Evolutionary conservation across 148 eudicot genomes (phyloP), one percentile per base, ranked within the genome.

Genomic region (Dianthus caryophyllus): DNA sequence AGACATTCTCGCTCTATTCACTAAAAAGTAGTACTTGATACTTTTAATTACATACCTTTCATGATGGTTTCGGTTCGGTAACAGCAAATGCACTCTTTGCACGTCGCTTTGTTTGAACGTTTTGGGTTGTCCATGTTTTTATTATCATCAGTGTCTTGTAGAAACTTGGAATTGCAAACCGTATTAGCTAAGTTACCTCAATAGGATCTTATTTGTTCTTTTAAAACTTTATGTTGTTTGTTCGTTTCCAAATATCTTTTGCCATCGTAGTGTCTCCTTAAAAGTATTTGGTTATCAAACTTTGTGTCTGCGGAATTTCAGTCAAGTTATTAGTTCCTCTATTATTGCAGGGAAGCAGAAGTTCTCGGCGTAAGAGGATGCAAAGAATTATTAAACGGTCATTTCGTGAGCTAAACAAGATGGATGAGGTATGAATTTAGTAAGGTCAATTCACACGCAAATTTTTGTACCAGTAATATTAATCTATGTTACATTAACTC

Each of bases 301-400:
- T 54, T 25, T 26, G 16, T 24, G 30, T 54, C 11, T 54, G 30
- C 22, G 30, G 6, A 54, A 22, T 54, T 25, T 54, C 4, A 27
- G n/a, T n/a, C n/a, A 22, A 1, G 25, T 52, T 52, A 9, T 52
- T 52, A 11, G 15, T 29, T 15, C 21, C 29, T 14, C 29, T 18
- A 29, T 18, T 60, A 20, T 27, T 61, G 59, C 77, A 91, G 97
- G 69, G 25, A 53, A 76, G 84, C 75, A 87, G 95, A 78, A 81
- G 80, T 74, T 70, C 95, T 55, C 64, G 77, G 64, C 76, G 95
- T 61, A 87, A 80, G 75, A 78, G 54, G 72, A 68, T 71, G 44
- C 80, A 81, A 59, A 87, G 91, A 80, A 43, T 29, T 16, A 80
- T 82, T 84, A 11, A 65, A 67, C 77, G 66, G 60, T 78, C 73